A percentile compares a stretch with the other conserved stretches of the same genome.
These are phyloP conservation scores for Ciborinia camelliae DNA, from an alignment of 2,329 filamentous ascomycete genomes.

Conservation along the genomic window DNA sequence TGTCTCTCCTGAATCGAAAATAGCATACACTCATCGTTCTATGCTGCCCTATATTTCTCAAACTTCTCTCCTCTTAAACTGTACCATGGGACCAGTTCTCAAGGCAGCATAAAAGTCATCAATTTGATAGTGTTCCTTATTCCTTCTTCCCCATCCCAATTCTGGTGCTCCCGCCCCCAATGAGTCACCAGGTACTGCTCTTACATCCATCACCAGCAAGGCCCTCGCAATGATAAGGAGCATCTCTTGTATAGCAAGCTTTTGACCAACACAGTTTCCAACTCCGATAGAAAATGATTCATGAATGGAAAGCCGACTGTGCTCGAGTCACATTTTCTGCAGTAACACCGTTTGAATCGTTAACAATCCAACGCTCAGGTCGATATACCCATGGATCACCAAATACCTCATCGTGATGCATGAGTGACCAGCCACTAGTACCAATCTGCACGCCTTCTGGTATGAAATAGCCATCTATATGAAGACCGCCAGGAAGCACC, in stretches of 20 bases:
- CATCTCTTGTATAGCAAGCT: conserved; percentile 30
- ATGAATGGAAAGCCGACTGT: conserved; percentile 28
- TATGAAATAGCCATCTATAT: conserved; percentile 33
- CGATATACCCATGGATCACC: conserved; percentile 41
- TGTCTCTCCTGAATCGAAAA: not conserved
- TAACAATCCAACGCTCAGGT: conserved; percentile 45
- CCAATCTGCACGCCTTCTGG: conserved; percentile 44
- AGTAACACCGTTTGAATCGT: not conserved
- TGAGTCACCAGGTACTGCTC: conserved; percentile 38
- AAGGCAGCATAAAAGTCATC: not conserved
- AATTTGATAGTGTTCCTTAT: not conserved
- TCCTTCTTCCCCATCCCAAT: conserved; percentile 33
- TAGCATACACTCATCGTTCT: not conserved
- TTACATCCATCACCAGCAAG: conserved; percentile 20
- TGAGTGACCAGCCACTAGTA: conserved; percentile 44
- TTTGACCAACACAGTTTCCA: conserved; percentile 30
- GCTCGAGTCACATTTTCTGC: conserved; percentile 18
- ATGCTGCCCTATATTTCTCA: not conserved
- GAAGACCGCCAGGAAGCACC: conserved; percentile 26
- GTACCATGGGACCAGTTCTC: not conserved
- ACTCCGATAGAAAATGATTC: conserved; percentile 32
- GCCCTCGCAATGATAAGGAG: conserved; percentile 26
- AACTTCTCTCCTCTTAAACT: not conserved
- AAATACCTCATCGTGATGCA: conserved; percentile 45
- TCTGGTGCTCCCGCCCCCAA: conserved; percentile 49